Percentiles rank a stretch among this genome's conserved stretches.
These are phyloP conservation scores for Orbilia brochopaga DNA, from an alignment of 2,329 filamentous ascomycete genomes.

Conservation along the genomic window DNA sequence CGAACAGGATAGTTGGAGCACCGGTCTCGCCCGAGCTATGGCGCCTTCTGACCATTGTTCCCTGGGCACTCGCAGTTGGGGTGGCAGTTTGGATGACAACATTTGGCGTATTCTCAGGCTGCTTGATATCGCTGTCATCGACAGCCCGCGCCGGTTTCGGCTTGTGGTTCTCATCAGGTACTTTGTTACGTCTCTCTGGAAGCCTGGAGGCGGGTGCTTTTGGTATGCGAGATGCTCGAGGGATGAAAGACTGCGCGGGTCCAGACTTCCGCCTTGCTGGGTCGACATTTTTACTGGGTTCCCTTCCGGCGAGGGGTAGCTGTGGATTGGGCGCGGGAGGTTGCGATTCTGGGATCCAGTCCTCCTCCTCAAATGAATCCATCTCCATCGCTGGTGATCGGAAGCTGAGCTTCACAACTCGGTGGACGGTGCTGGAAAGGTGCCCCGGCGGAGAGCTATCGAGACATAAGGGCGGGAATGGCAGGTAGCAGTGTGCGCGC, in stretches of 20 bases:
- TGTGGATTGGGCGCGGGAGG: background rate
- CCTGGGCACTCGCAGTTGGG: slow-evolving; percentile 18
- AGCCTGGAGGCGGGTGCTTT: background rate
- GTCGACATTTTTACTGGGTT: background rate
- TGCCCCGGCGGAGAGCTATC: background rate
- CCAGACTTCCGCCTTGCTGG: slow-evolving; percentile 9
- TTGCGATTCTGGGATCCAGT: slow-evolving; percentile 38
- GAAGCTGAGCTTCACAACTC: background rate
- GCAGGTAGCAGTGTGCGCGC: too few relatives aligned
- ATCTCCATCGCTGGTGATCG: background rate
- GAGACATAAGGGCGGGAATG: background rate
- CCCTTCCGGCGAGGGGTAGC: background rate
- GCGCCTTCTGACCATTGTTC: slow-evolving; percentile 34
- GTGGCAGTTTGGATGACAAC: background rate
- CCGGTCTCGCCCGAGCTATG: background rate
- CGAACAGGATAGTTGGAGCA: slow-evolving; percentile 20
- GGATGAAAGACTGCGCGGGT: slow-evolving; percentile 30
- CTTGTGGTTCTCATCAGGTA: background rate
- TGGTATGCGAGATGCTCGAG: slow-evolving; percentile 25
- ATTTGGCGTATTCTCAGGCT: background rate
- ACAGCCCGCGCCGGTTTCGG: background rate
- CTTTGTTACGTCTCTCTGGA: slow-evolving; percentile 1
- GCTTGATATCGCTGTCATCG: background rate
- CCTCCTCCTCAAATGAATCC: slow-evolving; percentile 29
- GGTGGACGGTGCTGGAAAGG: background rate